Conservation (phyloP, 192 early-diverging fungal genomes). For the Phycomyces blakesleeanus region DNA sequence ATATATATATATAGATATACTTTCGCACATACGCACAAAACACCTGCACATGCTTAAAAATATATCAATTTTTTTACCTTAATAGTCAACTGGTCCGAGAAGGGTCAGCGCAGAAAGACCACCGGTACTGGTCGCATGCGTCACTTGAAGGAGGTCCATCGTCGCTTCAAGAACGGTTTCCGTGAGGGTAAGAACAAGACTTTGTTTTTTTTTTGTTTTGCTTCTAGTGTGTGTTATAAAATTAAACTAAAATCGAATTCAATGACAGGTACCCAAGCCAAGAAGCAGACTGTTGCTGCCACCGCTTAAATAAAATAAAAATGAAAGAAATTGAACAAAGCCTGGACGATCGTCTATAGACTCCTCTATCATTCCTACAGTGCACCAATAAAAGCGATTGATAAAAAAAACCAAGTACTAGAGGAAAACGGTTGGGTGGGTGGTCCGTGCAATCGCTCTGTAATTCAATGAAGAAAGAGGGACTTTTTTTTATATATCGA, state of each 20-base stretch:
- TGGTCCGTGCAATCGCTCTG: too few relatives aligned
- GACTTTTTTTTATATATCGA: too few relatives aligned
- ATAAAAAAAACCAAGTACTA: background rate
- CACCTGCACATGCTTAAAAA: too few relatives aligned
- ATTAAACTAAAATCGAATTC: background rate
- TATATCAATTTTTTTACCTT: too few relatives aligned
- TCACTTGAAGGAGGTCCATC: constrained; percentile 88
- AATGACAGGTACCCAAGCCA: constrained; percentile 19
- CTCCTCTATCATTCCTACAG: background rate
- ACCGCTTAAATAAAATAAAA: constrained; percentile 14
- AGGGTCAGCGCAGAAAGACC: constrained; percentile 97
- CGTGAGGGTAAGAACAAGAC: constrained; percentile 61
- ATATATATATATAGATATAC: too few relatives aligned
- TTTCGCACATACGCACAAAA: too few relatives aligned
- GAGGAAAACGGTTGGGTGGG: too few relatives aligned
- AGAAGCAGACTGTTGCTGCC: constrained; percentile 12
- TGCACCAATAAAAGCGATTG: background rate
- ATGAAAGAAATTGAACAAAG: background rate
- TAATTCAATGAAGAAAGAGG: too few relatives aligned
- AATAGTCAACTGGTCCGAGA: constrained; percentile 93
- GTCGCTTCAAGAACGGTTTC: constrained; percentile 99
- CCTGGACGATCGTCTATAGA: background rate
- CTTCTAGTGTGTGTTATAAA: too few relatives aligned
- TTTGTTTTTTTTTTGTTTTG: background rate
- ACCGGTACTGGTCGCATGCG: constrained; percentile 98